These are phyloP conservation scores for Cladochytrium replicatum DNA, from an alignment of 192 early-diverging fungal genomes.

Conservation along the genomic window DNA sequence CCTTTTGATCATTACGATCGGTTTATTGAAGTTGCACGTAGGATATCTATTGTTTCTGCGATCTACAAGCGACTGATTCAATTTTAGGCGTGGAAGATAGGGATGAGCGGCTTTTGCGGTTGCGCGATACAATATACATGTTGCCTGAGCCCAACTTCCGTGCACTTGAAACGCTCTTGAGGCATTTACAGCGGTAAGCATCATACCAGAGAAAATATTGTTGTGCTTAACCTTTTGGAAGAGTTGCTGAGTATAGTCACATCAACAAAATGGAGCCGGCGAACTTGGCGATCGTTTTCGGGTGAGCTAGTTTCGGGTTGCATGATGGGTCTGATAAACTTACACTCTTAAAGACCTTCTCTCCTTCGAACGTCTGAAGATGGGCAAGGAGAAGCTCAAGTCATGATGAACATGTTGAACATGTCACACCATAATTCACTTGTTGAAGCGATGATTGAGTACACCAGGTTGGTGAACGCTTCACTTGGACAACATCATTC, in stretches of 20 bases:
- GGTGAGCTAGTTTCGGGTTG: conserved; percentile 5
- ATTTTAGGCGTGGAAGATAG: conserved; percentile 42
- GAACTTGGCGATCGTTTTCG: conserved; percentile 54
- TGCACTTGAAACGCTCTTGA: conserved; percentile 40
- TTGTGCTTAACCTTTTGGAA: neutral
- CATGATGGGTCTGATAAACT: neutral
- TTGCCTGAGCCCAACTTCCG: conserved; percentile 38
- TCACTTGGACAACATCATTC: too few species aligned
- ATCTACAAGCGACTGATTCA: conserved; percentile 13
- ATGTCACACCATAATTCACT: conserved; percentile 40
- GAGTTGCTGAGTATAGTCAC: conserved; percentile 29
- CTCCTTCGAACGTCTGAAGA: conserved; percentile 30
- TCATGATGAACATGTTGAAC: conserved; percentile 33
- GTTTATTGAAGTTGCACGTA: conserved; percentile 42
- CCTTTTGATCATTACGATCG: conserved; percentile 42
- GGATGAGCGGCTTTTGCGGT: conserved; percentile 53
- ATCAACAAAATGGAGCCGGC: conserved; percentile 52
- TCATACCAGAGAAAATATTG: neutral
- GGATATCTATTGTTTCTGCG: conserved; percentile 27
- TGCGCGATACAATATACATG: conserved; percentile 55
- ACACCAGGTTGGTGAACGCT: conserved; percentile 35
- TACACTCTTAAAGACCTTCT: too few species aligned
- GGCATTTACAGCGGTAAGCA: conserved; percentile 36
- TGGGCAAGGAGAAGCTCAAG: conserved; percentile 18
- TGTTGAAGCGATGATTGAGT: conserved; percentile 37